A percentile compares a stretch with the other conserved stretches of the same genome.
Evolutionary conservation across 768 basidiomycete species (phyloP).

Genomic region (Pisolithus microcarpus): DNA sequence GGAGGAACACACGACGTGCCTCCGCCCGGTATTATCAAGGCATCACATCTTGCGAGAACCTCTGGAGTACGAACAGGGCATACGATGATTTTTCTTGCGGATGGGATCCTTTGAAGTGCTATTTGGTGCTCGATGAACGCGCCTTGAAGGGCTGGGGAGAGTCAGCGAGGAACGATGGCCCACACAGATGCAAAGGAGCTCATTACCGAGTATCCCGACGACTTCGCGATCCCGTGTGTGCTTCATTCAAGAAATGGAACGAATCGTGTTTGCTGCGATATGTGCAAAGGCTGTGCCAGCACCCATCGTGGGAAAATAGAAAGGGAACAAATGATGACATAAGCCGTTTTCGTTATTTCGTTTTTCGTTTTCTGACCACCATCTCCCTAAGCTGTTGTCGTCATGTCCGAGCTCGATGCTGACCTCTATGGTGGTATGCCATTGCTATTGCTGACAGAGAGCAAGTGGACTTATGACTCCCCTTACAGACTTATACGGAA

Average conservation of each 20-base stretch:
- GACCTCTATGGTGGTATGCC: slow-evolving; percentile 80
- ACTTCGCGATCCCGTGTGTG: slow-evolving; percentile 11
- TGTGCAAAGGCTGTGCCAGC: too few species aligned
- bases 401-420: slow-evolving; percentile 79
- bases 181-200: slow-evolving; percentile 8
- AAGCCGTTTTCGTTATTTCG: slow-evolving; percentile 8
- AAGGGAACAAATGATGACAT: slow-evolving; percentile 17
- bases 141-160: slow-evolving; percentile 72
- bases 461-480: background rate
- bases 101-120: slow-evolving; percentile 52
- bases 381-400: slow-evolving; percentile 17
- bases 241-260: background rate
- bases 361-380: slow-evolving; percentile 29
- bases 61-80: slow-evolving; percentile 63
- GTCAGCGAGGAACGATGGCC: background rate
- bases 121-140: slow-evolving; percentile 85
- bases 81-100: slow-evolving; percentile 38
- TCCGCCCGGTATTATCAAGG: slow-evolving; percentile 90
- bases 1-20: slow-evolving; percentile 33
- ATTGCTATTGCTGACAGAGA: background rate
- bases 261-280: background rate
- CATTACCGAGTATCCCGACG: slow-evolving; percentile 49
- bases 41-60: slow-evolving; percentile 74
- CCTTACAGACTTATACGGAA: slow-evolving; percentile 57
- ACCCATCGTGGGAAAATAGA: slow-evolving; percentile 18